Conservation (phyloP, 306 rosid species). For the Prunus padus region DNA sequence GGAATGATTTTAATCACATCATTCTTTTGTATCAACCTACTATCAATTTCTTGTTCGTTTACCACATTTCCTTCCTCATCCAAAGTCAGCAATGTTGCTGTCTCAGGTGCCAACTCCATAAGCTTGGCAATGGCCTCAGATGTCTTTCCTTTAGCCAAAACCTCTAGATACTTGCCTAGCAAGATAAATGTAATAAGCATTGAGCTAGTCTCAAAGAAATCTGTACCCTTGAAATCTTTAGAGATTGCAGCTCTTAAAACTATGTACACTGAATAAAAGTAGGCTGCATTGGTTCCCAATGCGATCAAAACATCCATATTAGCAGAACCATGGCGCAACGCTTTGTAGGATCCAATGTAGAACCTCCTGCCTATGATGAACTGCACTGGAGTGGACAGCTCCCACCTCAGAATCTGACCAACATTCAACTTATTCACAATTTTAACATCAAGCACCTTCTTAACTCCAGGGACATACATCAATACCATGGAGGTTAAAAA, state of each 20-base stretch:
- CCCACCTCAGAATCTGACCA: conserved; percentile 67
- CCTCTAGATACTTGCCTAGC: conserved; percentile 79
- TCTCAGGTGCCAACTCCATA: conserved; percentile 73
- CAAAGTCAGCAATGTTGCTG: conserved; percentile 46
- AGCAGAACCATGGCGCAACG: conserved; percentile 61
- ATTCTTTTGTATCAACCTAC: conserved; percentile 63
- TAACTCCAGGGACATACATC: conserved; percentile 63
- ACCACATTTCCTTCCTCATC: conserved; percentile 51
- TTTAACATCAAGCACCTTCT: conserved; percentile 47
- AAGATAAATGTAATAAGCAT: conserved; percentile 81
- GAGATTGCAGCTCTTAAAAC: conserved; percentile 56
- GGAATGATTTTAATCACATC: conserved; percentile 70
- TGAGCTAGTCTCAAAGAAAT: conserved; percentile 84
- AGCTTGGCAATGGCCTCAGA: conserved; percentile 86
- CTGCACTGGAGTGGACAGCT: conserved; percentile 68
- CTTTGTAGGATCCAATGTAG: conserved; percentile 65
- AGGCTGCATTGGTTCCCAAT: conserved; percentile 86
- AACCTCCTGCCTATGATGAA: conserved; percentile 71
- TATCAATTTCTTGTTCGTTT: conserved; percentile 54
- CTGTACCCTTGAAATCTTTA: conserved; percentile 53
- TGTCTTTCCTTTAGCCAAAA: conserved; percentile 78
- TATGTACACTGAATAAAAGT: conserved; percentile 75
- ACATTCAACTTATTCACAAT: conserved; percentile 57
- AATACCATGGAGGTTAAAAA: conserved; percentile 81
- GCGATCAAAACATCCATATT: conserved; percentile 88